phyloP scores from a whole-genome alignment of 129 eudicot species.

The Erigeron canadensis region DNA sequence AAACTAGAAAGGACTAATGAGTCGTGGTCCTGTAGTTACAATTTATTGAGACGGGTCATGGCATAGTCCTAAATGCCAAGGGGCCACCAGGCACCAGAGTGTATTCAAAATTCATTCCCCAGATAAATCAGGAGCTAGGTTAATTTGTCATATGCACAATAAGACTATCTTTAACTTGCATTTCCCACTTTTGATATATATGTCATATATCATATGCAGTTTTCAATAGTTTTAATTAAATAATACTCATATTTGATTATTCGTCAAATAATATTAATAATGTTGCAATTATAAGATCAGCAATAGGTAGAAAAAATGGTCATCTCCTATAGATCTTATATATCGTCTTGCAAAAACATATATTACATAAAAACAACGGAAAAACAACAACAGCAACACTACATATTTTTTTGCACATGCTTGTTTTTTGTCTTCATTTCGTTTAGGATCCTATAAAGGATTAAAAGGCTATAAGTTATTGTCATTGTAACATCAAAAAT shows the following conservation, averaged over 20 bases:
- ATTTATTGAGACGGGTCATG: conserved; percentile 17
- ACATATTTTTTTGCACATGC: conserved; percentile 26
- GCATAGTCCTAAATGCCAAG: background rate
- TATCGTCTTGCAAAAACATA: background rate
- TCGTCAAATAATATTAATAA: too few relatives aligned
- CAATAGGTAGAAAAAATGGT: too few relatives aligned
- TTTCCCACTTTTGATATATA: background rate
- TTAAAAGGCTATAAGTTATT: background rate
- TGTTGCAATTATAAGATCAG: too few relatives aligned
- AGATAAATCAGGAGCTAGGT: conserved; percentile 12
- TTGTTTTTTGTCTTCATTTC: conserved; percentile 15
- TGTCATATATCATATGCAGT: background rate
- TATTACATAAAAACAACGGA: background rate
- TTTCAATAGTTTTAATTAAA: background rate
- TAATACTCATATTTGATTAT: too few relatives aligned
- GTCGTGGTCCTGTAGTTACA: conserved; percentile 17
- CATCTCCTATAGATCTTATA: too few relatives aligned
- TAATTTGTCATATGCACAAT: background rate
- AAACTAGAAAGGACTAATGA: conserved; percentile 15
- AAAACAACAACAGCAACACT: background rate
- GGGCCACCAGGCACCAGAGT: background rate
- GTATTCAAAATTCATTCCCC: background rate
- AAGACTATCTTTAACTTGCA: background rate
- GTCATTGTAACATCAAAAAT: background rate
- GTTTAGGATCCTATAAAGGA: conserved; percentile 8